A percentile compares a stretch with the other conserved stretches of the same genome.
Conservation (phyloP, 2,329 filamentous ascomycete genomes). For the Acrodontium crateriforme region DNA sequence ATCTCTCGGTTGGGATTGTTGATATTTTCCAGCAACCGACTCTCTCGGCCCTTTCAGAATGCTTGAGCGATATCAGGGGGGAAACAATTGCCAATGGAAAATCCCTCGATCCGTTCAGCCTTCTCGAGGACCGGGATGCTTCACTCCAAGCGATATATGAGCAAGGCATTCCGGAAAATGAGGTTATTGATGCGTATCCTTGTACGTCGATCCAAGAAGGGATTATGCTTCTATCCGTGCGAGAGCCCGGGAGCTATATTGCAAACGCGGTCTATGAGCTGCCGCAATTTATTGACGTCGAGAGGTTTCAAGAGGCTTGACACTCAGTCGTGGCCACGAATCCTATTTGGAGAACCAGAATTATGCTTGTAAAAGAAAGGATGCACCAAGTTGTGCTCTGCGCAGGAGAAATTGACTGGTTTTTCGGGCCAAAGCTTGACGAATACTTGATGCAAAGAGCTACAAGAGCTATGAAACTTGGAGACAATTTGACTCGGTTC, state of each 20-base stretch:
- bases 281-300: background rate
- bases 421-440: slow-evolving; percentile 2
- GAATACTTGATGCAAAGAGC: background rate
- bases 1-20: background rate
- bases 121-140: too few species aligned
- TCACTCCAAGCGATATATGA: too few species aligned
- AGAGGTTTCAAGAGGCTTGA: background rate
- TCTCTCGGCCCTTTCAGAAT: too few species aligned
- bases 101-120: too few species aligned
- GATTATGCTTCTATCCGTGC: background rate
- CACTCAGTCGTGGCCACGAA: background rate
- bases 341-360: background rate
- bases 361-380: background rate
- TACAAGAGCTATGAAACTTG: background rate
- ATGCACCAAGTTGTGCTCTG: background rate
- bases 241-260: background rate
- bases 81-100: too few species aligned
- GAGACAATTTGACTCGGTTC: background rate
- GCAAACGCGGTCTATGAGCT: background rate
- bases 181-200: background rate
- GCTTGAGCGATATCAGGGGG: too few species aligned
- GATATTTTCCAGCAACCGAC: background rate
- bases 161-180: background rate
- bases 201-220: background rate
- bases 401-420: background rate